Conservation (phyloP, 106 monocot genomes). For the Dendrobium chrysotoxum region DNA sequence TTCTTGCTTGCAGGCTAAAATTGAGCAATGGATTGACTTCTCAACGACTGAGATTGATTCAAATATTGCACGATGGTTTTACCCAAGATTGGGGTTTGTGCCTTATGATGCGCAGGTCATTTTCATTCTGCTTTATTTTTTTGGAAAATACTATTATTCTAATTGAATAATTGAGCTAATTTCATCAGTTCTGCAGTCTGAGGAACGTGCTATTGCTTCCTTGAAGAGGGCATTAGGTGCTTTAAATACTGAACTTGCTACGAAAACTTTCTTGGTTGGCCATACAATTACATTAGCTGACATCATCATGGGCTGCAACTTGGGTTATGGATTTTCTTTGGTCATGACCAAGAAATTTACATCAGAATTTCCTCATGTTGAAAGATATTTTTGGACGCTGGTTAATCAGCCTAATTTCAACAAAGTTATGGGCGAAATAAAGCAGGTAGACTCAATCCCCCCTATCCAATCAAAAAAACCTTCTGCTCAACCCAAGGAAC, state of each 20-base stretch:
- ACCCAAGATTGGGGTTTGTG: constrained; percentile 57
- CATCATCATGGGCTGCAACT: constrained; percentile 69
- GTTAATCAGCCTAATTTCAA: constrained; percentile 76
- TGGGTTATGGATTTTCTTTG: constrained; percentile 35
- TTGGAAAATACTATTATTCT: neutral
- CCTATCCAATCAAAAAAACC: constrained; percentile 43
- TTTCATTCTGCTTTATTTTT: neutral
- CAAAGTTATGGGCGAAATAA: constrained; percentile 61
- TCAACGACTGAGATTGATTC: constrained; percentile 59
- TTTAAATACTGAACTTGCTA: constrained; percentile 60
- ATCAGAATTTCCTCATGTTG: constrained; percentile 79
- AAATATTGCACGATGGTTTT: constrained; percentile 47
- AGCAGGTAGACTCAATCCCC: constrained; percentile 65
- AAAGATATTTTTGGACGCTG: constrained; percentile 88
- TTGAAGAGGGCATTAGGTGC: constrained; percentile 67
- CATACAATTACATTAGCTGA: constrained; percentile 75
- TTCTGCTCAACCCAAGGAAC: constrained; percentile 44
- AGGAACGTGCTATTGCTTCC: constrained; percentile 50
- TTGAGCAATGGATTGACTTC: constrained; percentile 96
- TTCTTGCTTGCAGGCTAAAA: constrained; percentile 31
- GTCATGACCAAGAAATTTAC: constrained; percentile 79
- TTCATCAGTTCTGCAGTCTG: constrained; percentile 31
- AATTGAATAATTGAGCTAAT: neutral
- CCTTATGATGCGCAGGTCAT: constrained; percentile 41
- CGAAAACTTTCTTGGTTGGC: constrained; percentile 79